A percentile compares a stretch with the other conserved stretches of the same genome.
phyloP scores from a whole-genome alignment of 208 protist genomes.

The Acanthamoeba castellanii region DNA sequence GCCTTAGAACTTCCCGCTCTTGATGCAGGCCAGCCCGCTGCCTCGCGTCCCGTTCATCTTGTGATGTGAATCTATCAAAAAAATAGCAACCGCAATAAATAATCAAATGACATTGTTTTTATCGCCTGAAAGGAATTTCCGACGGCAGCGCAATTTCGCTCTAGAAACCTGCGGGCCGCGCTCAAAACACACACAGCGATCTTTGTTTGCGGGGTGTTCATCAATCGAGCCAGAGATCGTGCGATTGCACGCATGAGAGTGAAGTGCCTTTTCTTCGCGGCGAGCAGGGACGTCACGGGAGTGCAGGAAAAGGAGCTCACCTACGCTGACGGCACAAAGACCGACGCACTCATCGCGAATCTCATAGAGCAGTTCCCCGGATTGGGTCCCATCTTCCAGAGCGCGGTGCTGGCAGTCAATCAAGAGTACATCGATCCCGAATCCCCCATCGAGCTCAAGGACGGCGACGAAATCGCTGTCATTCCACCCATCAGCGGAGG shows the following conservation, averaged over 20 bases:
- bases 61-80: no score
- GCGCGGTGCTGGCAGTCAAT: conserved; percentile 53
- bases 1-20: no score
- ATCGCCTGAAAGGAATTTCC: no score
- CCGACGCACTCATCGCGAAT: neutral
- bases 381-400: conserved; percentile 10
- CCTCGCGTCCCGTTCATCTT: neutral
- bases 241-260: conserved; percentile 3
- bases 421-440: neutral
- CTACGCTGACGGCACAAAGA: neutral
- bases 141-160: no score
- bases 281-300: conserved; percentile 34
- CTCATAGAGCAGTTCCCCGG: conserved; percentile 38
- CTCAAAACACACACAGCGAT: no score
- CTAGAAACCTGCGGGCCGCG: no score
- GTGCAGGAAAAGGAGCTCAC: neutral
- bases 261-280: conserved; percentile 63
- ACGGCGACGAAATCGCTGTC: conserved; percentile 77
- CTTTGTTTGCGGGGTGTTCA: no score
- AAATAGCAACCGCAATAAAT: no score
- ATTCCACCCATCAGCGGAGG: conserved; percentile 81
- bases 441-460: conserved; percentile 46
- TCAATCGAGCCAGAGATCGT: no score
- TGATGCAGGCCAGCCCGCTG: no score
- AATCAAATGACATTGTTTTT: no score